Conservation (phyloP, 2,329 filamentous ascomycete genomes). For the Colletotrichum sp. region DNA sequence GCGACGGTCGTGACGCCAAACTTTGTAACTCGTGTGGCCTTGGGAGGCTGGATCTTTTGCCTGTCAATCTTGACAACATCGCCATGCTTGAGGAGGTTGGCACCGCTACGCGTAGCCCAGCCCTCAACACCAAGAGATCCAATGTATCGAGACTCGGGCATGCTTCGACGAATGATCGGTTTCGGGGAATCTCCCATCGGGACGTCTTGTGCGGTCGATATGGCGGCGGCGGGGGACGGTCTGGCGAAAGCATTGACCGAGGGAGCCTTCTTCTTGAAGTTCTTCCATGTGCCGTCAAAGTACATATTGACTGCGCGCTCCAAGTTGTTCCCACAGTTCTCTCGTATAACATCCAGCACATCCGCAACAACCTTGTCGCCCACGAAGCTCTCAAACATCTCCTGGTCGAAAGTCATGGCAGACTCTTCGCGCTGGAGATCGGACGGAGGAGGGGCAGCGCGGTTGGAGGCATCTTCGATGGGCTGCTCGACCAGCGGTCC, state of each 20-base stretch:
- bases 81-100: conserved; percentile 76
- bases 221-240: neutral
- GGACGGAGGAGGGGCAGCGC: neutral
- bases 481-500: conserved; percentile 25
- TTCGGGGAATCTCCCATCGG: neutral
- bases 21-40: conserved; percentile 48
- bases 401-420: conserved; percentile 56
- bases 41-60: conserved; percentile 72
- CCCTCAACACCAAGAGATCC: conserved; percentile 91
- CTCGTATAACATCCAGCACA: conserved; percentile 54
- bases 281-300: conserved; percentile 72
- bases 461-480: conserved; percentile 24
- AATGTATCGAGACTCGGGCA: conserved; percentile 70
- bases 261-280: conserved; percentile 38
- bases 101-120: conserved; percentile 89
- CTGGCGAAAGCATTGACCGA: neutral
- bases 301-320: conserved; percentile 73
- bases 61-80: conserved; percentile 88
- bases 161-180: conserved; percentile 25
- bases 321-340: conserved; percentile 61
- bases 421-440: conserved; percentile 27
- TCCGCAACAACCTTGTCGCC: conserved; percentile 59
- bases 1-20: conserved; percentile 37
- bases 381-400: conserved; percentile 64
- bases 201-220: neutral